Conservation (phyloP, 805 yeast species). For the Priceomyces carsonii region DNA sequence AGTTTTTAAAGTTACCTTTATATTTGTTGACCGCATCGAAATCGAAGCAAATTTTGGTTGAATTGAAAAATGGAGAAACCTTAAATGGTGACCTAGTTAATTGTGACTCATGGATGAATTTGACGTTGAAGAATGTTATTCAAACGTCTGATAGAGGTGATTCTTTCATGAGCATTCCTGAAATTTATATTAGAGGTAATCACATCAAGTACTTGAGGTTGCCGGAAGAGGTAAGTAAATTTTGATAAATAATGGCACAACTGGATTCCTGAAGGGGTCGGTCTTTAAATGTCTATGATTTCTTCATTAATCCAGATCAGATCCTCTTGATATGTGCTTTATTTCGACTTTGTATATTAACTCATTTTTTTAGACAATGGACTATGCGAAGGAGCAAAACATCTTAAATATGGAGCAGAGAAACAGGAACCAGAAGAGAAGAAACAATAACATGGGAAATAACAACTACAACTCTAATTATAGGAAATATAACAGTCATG, state of each 20-base stretch:
- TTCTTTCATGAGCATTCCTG: conserved; percentile 62
- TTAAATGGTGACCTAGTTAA: conserved; percentile 79
- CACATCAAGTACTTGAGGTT: conserved; percentile 77
- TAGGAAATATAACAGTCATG: conserved; percentile 22
- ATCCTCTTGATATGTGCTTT: background rate
- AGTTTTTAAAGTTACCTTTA: conserved; percentile 71
- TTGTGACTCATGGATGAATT: conserved; percentile 96
- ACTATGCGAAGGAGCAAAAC: conserved; percentile 69
- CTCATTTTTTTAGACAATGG: conserved; percentile 47
- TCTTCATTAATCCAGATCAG: background rate
- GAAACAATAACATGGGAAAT: conserved; percentile 35
- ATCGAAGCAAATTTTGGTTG: conserved; percentile 83
- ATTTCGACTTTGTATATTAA: conserved; percentile 11
- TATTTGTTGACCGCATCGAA: conserved; percentile 88
- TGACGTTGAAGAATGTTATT: conserved; percentile 75
- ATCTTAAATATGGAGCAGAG: conserved; percentile 50
- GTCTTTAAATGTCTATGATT: too few species aligned
- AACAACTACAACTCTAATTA: conserved; percentile 26
- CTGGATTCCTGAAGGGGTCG: too few species aligned
- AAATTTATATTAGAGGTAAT: conserved; percentile 80
- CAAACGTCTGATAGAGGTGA: conserved; percentile 65
- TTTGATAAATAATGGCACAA: too few species aligned
- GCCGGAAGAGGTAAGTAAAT: conserved; percentile 57
- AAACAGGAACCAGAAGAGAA: conserved; percentile 45
- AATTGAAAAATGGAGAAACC: conserved; percentile 88